Evolutionary conservation across 2,329 filamentous ascomycete species (phyloP).

Genomic region (Alternaria triticimaculans): DNA sequence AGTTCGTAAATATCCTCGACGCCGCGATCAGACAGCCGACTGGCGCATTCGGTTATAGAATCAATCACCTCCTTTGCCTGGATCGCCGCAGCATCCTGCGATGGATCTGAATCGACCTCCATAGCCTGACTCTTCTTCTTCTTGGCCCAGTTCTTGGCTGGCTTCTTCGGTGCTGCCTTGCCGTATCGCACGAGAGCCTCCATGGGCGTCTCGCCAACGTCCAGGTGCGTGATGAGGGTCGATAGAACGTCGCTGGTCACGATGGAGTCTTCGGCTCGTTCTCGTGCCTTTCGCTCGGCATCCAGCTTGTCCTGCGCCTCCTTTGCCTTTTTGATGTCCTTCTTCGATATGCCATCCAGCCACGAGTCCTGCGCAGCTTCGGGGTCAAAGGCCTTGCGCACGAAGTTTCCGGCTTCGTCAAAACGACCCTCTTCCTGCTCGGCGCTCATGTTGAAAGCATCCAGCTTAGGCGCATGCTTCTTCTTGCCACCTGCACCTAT

Average conservation of each 20-base stretch:
- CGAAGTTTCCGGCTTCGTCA: constrained; percentile 88
- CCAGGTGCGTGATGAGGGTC: constrained; percentile 73
- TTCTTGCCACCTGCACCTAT: constrained; percentile 90
- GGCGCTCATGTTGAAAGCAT: constrained; percentile 91
- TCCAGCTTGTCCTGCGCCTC: constrained; percentile 88
- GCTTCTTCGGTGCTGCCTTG: constrained; percentile 60
- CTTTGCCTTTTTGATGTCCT: constrained; percentile 86
- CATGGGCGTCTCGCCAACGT: constrained; percentile 82
- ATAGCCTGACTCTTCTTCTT: constrained; percentile 62
- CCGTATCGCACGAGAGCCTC: constrained; percentile 86
- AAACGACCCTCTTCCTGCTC: constrained; percentile 94
- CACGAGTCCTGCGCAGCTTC: constrained; percentile 91
- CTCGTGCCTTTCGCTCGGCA: constrained; percentile 73
- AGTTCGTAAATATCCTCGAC: constrained; percentile 91
- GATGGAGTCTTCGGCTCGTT: constrained; percentile 75
- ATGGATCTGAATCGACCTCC: constrained; percentile 69
- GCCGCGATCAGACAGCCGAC: constrained; percentile 82
- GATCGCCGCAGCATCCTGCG: constrained; percentile 72
- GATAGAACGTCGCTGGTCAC: constrained; percentile 76
- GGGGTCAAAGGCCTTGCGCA: constrained; percentile 86
- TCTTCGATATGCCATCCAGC: constrained; percentile 91
- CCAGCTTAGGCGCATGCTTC: constrained; percentile 89
- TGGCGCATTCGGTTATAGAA: constrained; percentile 85
- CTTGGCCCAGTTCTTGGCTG: constrained; percentile 56
- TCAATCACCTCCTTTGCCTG: constrained; percentile 77